Base-by-base conservation (phyloP, 2,329 filamentous ascomycete genomes). In the Penicillium nordicum region DNA sequence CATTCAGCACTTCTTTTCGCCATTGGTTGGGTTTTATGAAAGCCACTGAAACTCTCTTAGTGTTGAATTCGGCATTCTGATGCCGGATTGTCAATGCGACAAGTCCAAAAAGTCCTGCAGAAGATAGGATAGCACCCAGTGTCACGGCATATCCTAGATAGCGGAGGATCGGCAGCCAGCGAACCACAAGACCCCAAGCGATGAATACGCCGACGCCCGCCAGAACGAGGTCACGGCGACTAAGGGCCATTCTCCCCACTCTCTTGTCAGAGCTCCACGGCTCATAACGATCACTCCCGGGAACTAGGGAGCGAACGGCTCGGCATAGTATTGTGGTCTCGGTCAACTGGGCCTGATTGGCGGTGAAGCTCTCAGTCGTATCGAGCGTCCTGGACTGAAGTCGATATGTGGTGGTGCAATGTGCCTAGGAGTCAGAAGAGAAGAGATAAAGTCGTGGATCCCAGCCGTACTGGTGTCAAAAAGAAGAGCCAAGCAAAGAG, bases 91-190 rank as follows among this genome's bases (percentile, higher is more conserved):
- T 88, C 49, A 87, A 79, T 47, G 87, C 68, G 36, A 89, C 72
- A 32, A 90, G 71, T 51, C 82, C 83, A 55, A 85, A 72, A 55
- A 88, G 79, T 43, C 82, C 72, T 48, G 83, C 63, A 2, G 81
- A 69, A 46, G 86, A 77, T 25, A 79, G 68, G 60, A 88, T 65
- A 61, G 82, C 78, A 63, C 94, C 93, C 63, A 83, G 76, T 63
- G 88, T 78, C 72, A 97, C 91, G 66, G 92, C 90, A 75, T 96
- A 89, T 67, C 89, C 90, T 41, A 90, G 81, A 82, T 89, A 96
- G 73, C 91, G 90, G 63, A 97, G 79, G 57, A 86, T 78, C 30
- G 93, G 92, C 67, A 92, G 80, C 87, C 89, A 95, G 78, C 89
- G 87, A 64, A 90, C 87, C 58, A 88, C 83, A 73, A 92, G 88